Conservation (phyloP, 2,329 filamentous ascomycete genomes). For the Stagonosporopsis vannaccii region DNA sequence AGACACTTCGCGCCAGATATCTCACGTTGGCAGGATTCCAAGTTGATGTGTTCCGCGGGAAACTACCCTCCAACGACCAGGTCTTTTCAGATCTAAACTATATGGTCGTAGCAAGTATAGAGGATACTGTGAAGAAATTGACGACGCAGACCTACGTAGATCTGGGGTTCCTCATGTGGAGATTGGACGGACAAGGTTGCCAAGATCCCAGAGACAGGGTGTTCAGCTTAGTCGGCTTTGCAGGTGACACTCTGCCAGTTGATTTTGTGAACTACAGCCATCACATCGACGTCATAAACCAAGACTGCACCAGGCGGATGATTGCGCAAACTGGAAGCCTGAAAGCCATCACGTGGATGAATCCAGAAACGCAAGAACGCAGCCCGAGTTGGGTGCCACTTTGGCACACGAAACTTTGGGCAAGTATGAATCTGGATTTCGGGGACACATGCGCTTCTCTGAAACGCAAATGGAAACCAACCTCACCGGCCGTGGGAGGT, state of each 20-base stretch:
- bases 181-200: neutral
- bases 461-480: neutral
- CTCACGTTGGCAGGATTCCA: too few species aligned
- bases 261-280: neutral
- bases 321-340: neutral
- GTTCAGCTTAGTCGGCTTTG: neutral
- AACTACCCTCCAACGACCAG: neutral
- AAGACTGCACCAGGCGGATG: neutral
- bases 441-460: neutral
- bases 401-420: neutral
- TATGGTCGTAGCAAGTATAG: neutral
- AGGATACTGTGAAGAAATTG: neutral
- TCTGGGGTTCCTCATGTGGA: neutral
- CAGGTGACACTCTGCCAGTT: neutral
- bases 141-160: neutral
- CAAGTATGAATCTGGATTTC: neutral
- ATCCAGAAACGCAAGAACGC: neutral
- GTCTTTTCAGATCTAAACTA: neutral
- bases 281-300: neutral
- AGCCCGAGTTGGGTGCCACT: neutral
- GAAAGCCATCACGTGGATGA: neutral
- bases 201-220: neutral
- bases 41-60: neutral
- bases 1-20: neutral
- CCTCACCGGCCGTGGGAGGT: neutral